Conservation (phyloP, 805 yeast species). For the Kluyveromyces dobzhanskii region DNA sequence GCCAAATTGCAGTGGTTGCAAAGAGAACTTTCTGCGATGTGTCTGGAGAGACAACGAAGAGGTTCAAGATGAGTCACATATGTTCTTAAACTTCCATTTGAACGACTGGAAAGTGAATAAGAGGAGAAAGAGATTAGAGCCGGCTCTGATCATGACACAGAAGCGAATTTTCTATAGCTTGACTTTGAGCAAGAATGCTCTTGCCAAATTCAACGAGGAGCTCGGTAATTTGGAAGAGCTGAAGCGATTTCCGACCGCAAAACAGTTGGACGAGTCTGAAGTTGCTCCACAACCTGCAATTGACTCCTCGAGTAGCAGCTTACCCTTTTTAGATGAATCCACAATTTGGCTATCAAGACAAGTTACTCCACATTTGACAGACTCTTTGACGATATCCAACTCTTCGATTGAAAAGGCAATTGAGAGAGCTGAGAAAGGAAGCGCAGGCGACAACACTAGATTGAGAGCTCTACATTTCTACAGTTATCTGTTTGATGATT, state of each 20-base stretch:
- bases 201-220: background rate
- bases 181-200: background rate
- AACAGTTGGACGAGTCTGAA: background rate
- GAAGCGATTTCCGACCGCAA: background rate
- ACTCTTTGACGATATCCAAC: background rate
- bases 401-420: background rate
- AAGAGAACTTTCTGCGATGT: conserved; percentile 53
- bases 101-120: background rate
- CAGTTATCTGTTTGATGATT: conserved; percentile 1
- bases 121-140: background rate
- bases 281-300: background rate
- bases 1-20: conserved; percentile 63
- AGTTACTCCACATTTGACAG: background rate
- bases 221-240: background rate
- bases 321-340: conserved; percentile 13
- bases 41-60: conserved; percentile 45
- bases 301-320: conserved; percentile 1
- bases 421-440: background rate
- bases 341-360: conserved; percentile 3
- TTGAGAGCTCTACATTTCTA: background rate
- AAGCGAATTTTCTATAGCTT: background rate
- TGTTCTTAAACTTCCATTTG: background rate
- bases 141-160: background rate
- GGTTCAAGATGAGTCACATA: background rate
- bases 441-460: background rate